Conservation (phyloP, 169 alveolate species). For the Theileria sp. region DNA sequence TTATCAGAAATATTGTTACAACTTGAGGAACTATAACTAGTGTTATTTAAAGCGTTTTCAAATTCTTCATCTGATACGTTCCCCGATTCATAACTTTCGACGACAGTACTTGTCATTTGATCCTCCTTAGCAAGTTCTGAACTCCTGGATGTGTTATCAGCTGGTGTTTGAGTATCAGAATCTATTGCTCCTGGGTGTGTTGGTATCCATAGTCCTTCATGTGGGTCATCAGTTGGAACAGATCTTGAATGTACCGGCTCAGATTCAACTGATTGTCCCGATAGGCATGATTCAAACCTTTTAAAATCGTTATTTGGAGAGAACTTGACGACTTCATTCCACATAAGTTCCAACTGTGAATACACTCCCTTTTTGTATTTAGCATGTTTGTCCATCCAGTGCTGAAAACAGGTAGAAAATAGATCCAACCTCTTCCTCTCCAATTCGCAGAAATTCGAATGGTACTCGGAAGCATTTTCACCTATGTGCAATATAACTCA, state of each 20-base stretch:
- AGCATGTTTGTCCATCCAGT: constrained; percentile 47
- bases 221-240: not conserved
- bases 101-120: not conserved
- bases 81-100: not conserved
- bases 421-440: constrained; percentile 42
- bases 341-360: constrained; percentile 24
- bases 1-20: not conserved
- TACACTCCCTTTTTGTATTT: constrained; percentile 42
- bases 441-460: constrained; percentile 26
- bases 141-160: not conserved
- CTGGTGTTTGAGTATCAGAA: not conserved
- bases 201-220: not conserved
- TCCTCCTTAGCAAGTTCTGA: not conserved
- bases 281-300: constrained; percentile 28
- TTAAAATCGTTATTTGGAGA: constrained; percentile 50
- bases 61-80: not conserved
- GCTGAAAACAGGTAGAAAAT: constrained; percentile 47
- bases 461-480: constrained; percentile 33
- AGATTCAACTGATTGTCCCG: constrained; percentile 31
- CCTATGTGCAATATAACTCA: not conserved
- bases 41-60: not conserved
- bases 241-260: constrained; percentile 14
- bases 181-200: constrained; percentile 17
- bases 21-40: not conserved
- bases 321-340: constrained; percentile 41